A percentile compares a stretch with the other conserved stretches of the same genome.
Conservation (phyloP, 306 rosid species). For the Vicia sativa region DNA sequence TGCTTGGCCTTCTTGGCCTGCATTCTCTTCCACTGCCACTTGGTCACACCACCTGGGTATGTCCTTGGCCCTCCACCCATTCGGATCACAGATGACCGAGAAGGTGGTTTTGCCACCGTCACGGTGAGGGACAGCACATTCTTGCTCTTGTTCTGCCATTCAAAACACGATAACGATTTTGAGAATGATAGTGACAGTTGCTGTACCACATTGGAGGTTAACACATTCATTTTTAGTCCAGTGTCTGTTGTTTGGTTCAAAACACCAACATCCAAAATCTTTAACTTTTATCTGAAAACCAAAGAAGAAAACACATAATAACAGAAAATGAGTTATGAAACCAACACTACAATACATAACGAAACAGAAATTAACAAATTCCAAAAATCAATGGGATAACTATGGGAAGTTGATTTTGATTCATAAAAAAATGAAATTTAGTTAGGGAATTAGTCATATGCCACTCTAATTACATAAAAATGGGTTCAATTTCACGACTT, state of each 20-base stretch:
- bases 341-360: not conserved
- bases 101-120: not conserved
- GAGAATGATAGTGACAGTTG: conserved; percentile 36
- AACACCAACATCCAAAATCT: not conserved
- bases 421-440: not conserved
- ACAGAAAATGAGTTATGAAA: not conserved
- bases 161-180: conserved; percentile 13
- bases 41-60: conserved; percentile 88
- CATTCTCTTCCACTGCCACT: conserved; percentile 99
- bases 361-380: conserved; percentile 9
- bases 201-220: conserved; percentile 13
- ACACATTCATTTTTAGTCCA: conserved; percentile 16
- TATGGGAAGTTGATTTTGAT: no score
- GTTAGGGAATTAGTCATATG: not conserved
- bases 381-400: not conserved
- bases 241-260: not conserved
- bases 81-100: conserved; percentile 52
- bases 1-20: conserved; percentile 87
- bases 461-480: not conserved
- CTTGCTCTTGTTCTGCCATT: conserved; percentile 26
- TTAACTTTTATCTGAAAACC: not conserved
- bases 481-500: not conserved
- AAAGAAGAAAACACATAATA: not conserved
- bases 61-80: conserved; percentile 99
- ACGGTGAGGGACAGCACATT: conserved; percentile 3